These are phyloP conservation scores for Exidia glandulosa DNA, from an alignment of 768 basidiomycete genomes.

Conservation along the genomic window DNA sequence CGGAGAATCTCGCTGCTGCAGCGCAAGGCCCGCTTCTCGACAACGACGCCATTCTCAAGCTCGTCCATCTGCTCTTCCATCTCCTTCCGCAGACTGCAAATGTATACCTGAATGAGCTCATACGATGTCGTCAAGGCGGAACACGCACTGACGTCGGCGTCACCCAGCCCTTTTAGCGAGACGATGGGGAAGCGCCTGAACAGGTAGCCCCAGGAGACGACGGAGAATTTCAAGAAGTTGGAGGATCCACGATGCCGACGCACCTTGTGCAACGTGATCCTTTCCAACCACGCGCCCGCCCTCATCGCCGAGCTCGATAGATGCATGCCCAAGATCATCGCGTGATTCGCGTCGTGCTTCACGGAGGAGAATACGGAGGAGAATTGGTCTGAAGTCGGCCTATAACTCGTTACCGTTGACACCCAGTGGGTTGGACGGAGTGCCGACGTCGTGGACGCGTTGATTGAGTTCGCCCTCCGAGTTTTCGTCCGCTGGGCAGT, in stretches of 20 bases:
- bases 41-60: slow-evolving; percentile 84
- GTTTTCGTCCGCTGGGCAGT: slow-evolving; percentile 11
- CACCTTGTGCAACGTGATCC: slow-evolving; percentile 74
- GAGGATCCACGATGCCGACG: slow-evolving; percentile 67
- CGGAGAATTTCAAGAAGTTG: slow-evolving; percentile 77
- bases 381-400: slow-evolving; percentile 43
- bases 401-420: slow-evolving; percentile 54
- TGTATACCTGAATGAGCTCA: slow-evolving; percentile 80
- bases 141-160: slow-evolving; percentile 80
- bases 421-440: slow-evolving; percentile 66
- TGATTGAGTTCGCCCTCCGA: slow-evolving; percentile 54
- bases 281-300: slow-evolving; percentile 64
- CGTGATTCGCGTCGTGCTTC: slow-evolving; percentile 40
- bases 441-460: slow-evolving; percentile 51
- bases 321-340: slow-evolving; percentile 43
- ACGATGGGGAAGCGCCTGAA: slow-evolving; percentile 86
- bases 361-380: too few species aligned
- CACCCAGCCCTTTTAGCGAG: slow-evolving; percentile 83
- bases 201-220: slow-evolving; percentile 76
- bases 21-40: slow-evolving; percentile 72
- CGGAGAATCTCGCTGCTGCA: slow-evolving; percentile 69
- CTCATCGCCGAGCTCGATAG: slow-evolving; percentile 58
- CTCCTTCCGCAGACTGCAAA: slow-evolving; percentile 88
- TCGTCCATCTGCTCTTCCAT: slow-evolving; percentile 94
- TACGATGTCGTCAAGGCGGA: slow-evolving; percentile 88